A percentile compares a stretch with the other conserved stretches of the same genome.
These are phyloP conservation scores for Debaryomyces hansenii DNA, from an alignment of 805 yeast genomes.

Conservation along the genomic window DNA sequence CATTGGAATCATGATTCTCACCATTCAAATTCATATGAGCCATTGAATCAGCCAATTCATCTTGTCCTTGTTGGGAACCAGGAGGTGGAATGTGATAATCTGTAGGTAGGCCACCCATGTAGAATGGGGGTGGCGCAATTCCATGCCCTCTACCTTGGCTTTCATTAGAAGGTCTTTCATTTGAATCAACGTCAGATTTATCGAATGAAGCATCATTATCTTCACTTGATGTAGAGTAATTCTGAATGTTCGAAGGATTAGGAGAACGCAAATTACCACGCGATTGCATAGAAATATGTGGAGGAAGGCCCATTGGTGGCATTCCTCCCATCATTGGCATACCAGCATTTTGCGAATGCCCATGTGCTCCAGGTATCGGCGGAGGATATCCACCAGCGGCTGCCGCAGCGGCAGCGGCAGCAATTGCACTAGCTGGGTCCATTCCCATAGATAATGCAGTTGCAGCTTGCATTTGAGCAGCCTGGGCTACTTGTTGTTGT, in stretches of 20 bases:
- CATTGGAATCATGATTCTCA: constrained; percentile 1
- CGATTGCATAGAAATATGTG: neutral
- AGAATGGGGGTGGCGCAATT: constrained; percentile 3
- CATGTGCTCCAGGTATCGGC: constrained; percentile 11
- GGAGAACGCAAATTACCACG: neutral
- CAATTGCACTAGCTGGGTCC: constrained; percentile 35
- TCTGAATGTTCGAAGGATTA: neutral
- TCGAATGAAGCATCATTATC: neutral
- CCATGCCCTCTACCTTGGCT: neutral
- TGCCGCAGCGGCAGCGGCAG: constrained; percentile 26
- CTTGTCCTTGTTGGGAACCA: constrained; percentile 1
- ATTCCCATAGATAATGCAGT: constrained; percentile 40
- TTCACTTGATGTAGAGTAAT: neutral
- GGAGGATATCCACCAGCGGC: constrained; percentile 22
- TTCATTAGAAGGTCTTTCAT: neutral
- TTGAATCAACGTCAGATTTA: neutral
- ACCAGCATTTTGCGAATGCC: constrained; percentile 5
- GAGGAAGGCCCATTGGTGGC: constrained; percentile 12
- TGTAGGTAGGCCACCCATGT: constrained; percentile 4
- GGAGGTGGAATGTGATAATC: constrained; percentile 3
- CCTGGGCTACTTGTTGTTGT: constrained; percentile 31
- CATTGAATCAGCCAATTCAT: constrained; percentile 13
- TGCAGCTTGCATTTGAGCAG: constrained; percentile 38
- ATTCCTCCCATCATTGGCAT: constrained; percentile 8
- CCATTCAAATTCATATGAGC: constrained; percentile 10